Base-by-base conservation (phyloP, 78 protist genomes). In the Monosiga brevicollis region DNA sequence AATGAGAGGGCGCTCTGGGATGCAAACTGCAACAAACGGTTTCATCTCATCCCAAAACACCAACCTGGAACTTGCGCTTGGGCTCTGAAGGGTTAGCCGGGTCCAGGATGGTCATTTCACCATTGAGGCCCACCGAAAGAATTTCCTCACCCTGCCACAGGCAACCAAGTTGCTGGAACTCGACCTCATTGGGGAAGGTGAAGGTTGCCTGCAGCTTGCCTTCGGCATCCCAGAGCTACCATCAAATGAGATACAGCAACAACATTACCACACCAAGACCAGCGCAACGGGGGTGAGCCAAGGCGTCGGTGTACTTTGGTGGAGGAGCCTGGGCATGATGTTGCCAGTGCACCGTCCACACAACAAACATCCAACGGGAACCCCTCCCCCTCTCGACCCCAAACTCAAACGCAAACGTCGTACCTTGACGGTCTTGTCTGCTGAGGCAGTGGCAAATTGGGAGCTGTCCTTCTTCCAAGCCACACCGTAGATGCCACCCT, bases 101-200 rank as follows among this genome's bases (percentile, higher is more conserved):
- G 76, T 91, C 90, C 34, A 90, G 87, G 73, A 81, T 84, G 55
- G 75, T 73, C 88, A 92, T 87, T 42, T 81, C 85, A 76, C 96
- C 96, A 40, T 36, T 42, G 79, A 94, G 86, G 36, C 84, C 74
- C 37, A 92, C 82, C 2, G 96, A 81, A 37, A 94, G 26, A 37
- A 94, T 35, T 29, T 78, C 11, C 35, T 83, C 82, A 34, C 91
- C 92, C 11, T 55, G 42, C 94, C 94, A 91, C 72, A 94, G 88
- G 88, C 92, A 83, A 73, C 93, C 96, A 24, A 92, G 32, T 87
- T 94, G 96, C 89, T 89, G 92, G 85, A 88, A 89, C 2, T 92
- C 88, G 35, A 80, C 55, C 35, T 39, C 11, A 38, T 23, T 39
- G 32, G 78, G 87, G 29, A 84, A 78, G 25, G 80, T 75, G 73